Percentiles rank a stretch among this genome's conserved stretches.
Evolutionary conservation across 495 filamentous ascomycete genomes (phyloP).

Genomic region (Annulohypoxylon bovei): DNA sequence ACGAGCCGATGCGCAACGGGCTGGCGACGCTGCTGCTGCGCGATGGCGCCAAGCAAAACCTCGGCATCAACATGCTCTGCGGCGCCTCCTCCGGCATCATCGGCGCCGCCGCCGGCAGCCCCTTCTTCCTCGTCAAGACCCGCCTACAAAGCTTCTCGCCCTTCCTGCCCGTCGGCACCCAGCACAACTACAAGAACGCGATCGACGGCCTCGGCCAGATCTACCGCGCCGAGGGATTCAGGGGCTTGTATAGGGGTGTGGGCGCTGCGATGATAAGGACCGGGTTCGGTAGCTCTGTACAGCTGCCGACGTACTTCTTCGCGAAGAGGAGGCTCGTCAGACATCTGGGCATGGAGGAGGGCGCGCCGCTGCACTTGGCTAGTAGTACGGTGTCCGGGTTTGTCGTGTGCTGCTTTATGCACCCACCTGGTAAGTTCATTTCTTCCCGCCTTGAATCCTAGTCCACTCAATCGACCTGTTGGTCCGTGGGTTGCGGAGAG

Average conservation of each 20-base stretch:
- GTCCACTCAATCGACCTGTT: background rate
- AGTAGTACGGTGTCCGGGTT: constrained; percentile 93
- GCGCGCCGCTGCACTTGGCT: constrained; percentile 85
- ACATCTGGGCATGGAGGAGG: constrained; percentile 89
- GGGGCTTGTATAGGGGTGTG: constrained; percentile 87
- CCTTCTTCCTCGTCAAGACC: constrained; percentile 99
- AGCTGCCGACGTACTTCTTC: constrained; percentile 98
- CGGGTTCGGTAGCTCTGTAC: constrained; percentile 92
- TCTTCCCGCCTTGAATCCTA: background rate
- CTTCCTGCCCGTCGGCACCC: constrained; percentile 93
- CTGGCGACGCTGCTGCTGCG: constrained; percentile 72
- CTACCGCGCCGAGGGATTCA: constrained; percentile 76
- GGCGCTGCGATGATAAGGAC: constrained; percentile 97
- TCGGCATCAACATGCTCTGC: constrained; percentile 91
- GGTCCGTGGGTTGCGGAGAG: background rate
- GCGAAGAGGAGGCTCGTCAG: constrained; percentile 85
- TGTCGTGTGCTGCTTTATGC: constrained; percentile 97
- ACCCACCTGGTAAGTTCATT: constrained; percentile 79
- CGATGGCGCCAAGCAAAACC: constrained; percentile 77
- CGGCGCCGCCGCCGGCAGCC: constrained; percentile 88
- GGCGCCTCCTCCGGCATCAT: constrained; percentile 89
- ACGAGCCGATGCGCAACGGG: constrained; percentile 85
- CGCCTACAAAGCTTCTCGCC: constrained; percentile 93
- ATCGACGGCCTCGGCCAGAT: constrained; percentile 85
- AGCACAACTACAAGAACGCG: constrained; percentile 90